phyloP scores from a whole-genome alignment of 768 basidiomycete genomes.

The Suillus subalutaceus region DNA sequence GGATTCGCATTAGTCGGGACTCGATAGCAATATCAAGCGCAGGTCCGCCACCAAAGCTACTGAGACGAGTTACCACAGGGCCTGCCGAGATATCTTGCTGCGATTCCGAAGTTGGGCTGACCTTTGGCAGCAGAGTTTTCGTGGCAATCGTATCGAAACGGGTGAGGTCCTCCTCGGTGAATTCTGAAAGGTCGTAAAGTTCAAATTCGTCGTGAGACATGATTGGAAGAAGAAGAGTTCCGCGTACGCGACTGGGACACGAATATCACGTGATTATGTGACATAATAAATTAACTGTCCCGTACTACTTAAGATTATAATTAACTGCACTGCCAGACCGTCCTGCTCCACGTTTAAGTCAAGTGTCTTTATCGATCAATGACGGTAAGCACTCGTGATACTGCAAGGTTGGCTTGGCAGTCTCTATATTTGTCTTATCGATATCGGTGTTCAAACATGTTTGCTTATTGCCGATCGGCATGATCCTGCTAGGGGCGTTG shows the following conservation, averaged over 20 bases:
- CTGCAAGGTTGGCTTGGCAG: no score
- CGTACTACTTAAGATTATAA: not conserved
- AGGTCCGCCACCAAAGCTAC: slow-evolving; percentile 29
- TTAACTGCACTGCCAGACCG: not conserved
- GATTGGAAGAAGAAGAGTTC: not conserved
- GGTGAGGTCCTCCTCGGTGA: slow-evolving; percentile 60
- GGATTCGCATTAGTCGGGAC: slow-evolving; percentile 23
- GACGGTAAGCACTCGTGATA: not conserved
- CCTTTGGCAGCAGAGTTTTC: slow-evolving; percentile 13
- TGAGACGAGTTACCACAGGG: not conserved
- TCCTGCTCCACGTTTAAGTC: not conserved
- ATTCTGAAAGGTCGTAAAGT: slow-evolving; percentile 53
- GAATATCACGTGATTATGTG: not conserved
- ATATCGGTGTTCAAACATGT: not conserved
- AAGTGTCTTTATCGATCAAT: not conserved
- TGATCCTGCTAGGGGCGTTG: not conserved
- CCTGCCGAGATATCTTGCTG: slow-evolving; percentile 10
- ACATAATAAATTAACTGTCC: not conserved
- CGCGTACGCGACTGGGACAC: not conserved
- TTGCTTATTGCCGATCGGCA: slow-evolving; percentile 3
- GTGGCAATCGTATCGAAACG: slow-evolving; percentile 46
- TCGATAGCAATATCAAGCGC: slow-evolving; percentile 37
- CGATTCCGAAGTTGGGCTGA: not conserved
- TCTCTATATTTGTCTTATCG: not conserved
- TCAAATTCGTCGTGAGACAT: slow-evolving; percentile 47